Conservation (phyloP, 2,329 filamentous ascomycete genomes). For the Fonsecaea multimorphosa region DNA sequence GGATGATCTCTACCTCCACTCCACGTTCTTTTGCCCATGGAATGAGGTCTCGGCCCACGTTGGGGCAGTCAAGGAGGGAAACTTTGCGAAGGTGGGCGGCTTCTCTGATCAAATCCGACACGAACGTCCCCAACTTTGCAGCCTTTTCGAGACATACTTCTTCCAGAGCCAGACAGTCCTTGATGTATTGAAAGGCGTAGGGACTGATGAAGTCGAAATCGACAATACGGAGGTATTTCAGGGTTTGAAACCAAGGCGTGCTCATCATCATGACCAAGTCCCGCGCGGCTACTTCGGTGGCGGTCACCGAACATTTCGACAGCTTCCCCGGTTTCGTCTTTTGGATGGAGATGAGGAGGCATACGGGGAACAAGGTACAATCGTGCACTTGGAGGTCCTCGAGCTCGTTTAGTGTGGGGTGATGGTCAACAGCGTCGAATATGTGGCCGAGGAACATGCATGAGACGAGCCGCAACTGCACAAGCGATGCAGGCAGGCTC, state of each 20-base stretch:
- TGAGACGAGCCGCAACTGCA: not conserved
- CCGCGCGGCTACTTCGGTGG: not conserved
- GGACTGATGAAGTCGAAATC: constrained; percentile 11
- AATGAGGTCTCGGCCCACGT: constrained; percentile 29
- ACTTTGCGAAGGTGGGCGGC: constrained; percentile 22
- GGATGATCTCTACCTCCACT: constrained; percentile 14
- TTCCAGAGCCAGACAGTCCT: constrained; percentile 18
- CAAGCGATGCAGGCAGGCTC: not conserved
- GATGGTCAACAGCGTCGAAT: not conserved
- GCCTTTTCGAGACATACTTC: constrained; percentile 20
- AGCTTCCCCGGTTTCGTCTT: not conserved
- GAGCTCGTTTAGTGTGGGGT: not conserved
- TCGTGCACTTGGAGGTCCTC: not conserved
- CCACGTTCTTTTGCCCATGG: constrained; percentile 22
- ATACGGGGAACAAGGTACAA: not conserved
- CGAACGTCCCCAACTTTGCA: constrained; percentile 25
- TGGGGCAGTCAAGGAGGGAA: constrained; percentile 15
- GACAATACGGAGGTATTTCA: constrained; percentile 20
- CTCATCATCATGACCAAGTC: constrained; percentile 2
- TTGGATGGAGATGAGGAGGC: not conserved
- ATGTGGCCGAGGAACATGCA: not conserved
- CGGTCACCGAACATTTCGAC: not conserved
- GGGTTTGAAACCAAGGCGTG: constrained; percentile 7
- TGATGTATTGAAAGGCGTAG: constrained; percentile 6
- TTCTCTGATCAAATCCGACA: constrained; percentile 27